These are phyloP conservation scores for Cystobasidium tubakii DNA, from an alignment of 768 basidiomycete species.

Conservation along the genomic window DNA sequence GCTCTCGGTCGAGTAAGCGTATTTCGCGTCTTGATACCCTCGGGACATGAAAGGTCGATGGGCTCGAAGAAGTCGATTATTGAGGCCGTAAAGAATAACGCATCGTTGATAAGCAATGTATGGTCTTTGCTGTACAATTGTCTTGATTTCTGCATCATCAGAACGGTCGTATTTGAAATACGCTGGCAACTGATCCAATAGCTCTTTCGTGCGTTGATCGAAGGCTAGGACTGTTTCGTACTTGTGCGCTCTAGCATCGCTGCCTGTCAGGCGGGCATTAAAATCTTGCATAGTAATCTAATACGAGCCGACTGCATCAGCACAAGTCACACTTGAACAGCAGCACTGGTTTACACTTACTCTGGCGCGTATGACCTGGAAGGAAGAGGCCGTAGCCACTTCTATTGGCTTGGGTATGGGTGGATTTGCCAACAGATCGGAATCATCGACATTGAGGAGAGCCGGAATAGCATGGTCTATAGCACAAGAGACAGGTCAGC, in stretches of 20 bases:
- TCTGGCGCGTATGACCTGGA: slow-evolving; percentile 35
- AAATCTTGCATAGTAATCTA: slow-evolving; percentile 28
- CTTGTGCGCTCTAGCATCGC: slow-evolving; percentile 25
- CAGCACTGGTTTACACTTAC: background rate
- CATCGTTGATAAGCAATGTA: slow-evolving; percentile 36
- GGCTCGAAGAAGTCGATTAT: slow-evolving; percentile 34
- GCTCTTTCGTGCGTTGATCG: slow-evolving; percentile 30
- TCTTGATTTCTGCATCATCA: slow-evolving; percentile 31
- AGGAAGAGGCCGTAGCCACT: slow-evolving; percentile 23
- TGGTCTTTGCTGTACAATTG: slow-evolving; percentile 9
- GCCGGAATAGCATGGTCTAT: slow-evolving; percentile 19
- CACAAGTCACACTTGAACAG: background rate
- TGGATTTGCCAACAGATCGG: slow-evolving; percentile 27
- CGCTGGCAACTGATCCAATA: slow-evolving; percentile 20
- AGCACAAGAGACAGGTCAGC: background rate
- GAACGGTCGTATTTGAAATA: slow-evolving; percentile 36
- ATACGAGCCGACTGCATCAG: background rate
- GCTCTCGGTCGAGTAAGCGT: slow-evolving; percentile 31
- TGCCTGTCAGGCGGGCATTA: slow-evolving; percentile 29
- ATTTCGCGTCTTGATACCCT: slow-evolving; percentile 33
- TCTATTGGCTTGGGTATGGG: slow-evolving; percentile 32
- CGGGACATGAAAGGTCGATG: slow-evolving; percentile 32
- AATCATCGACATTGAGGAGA: slow-evolving; percentile 31
- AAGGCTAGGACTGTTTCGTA: slow-evolving; percentile 35
- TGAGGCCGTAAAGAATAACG: slow-evolving; percentile 28